Base-by-base conservation (phyloP, 805 yeast genomes). In the Kodamaea kakaduensis region DNA sequence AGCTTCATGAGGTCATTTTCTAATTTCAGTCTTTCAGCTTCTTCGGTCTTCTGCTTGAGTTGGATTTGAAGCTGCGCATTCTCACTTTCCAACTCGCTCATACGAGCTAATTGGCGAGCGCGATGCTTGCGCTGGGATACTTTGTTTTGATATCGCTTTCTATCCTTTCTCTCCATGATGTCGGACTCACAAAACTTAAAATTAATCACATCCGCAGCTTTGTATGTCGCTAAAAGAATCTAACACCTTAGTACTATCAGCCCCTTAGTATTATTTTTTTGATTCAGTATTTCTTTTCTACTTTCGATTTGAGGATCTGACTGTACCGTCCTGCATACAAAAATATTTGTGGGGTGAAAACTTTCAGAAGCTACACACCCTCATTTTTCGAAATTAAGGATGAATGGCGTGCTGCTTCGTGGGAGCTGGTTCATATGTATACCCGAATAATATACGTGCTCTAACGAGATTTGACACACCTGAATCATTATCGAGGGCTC, bases 401-500 rank as follows among this genome's bases (percentile, higher is more conserved):
- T n/a, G n/a, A n/a, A 36, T 36, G 40, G 40, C 40, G 13, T 36
- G 40, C 22, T 36, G 40, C 24, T 17, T 36, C 10, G 24, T 36
- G 7, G 40, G 36, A 5, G 40, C 40, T 12, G 40, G 40, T 5
- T 16, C 31, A 12, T 36, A 36, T 24, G 40, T 29, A 8, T 20
- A 17, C 12, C 31, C 31, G 13, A 36, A 36, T 13, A 24, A 24
- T 17, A 24, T 36, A 20, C 31, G 31, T 12, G 32, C 31, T 5
- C 24, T 25, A 17, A 31, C 36, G 22, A 22, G 10, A 13, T 18
- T 36, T 8, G 36, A 36, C 20, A 18, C 25, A 3, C 19, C 36
- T 7, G 16, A 22, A 13, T 20, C 23, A 36, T 36, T 4, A 36
- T 36, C 6, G 21, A 17, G 8, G 40, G 40, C n/a, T 22, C 31